Evolutionary conservation across 1,284 basidiomycete species (phyloP).

Genomic region (Sporisorium scitamineum): DNA sequence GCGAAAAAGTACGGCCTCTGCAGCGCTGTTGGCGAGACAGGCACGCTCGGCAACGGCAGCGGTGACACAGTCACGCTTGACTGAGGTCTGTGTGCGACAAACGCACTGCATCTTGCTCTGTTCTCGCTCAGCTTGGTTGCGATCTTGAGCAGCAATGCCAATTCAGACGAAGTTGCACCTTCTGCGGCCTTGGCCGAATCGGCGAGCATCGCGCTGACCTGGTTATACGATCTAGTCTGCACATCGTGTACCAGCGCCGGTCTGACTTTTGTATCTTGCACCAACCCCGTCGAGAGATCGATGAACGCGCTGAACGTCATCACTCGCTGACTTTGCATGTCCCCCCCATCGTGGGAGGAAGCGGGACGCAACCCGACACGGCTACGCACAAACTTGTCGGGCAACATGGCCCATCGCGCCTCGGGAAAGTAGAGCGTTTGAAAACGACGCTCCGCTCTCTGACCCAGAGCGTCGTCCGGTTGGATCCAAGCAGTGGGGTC

Average conservation of each 20-base stretch:
- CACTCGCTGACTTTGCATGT: constrained; percentile 71
- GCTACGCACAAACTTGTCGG: constrained; percentile 72
- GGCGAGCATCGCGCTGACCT: constrained; percentile 71
- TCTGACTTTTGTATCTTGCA: constrained; percentile 79
- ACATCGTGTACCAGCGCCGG: constrained; percentile 81
- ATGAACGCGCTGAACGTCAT: constrained; percentile 86
- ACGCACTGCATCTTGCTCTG: constrained; percentile 9
- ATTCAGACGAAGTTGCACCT: constrained; percentile 51
- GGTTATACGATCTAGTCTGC: constrained; percentile 77
- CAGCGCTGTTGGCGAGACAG: not conserved
- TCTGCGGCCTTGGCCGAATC: not conserved
- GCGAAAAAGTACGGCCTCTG: constrained; percentile 46
- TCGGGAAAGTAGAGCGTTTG: constrained; percentile 62
- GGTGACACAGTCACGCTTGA: constrained; percentile 24
- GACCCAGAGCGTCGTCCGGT: constrained; percentile 75
- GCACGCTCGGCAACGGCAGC: constrained; percentile 25
- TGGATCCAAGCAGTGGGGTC: constrained; percentile 88
- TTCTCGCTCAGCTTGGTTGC: constrained; percentile 62
- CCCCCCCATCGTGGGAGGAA: constrained; percentile 69
- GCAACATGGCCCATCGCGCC: constrained; percentile 70
- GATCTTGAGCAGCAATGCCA: constrained; percentile 70
- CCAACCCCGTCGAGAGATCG: constrained; percentile 74
- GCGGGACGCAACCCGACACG: constrained; percentile 39
- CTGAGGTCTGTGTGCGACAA: constrained; percentile 4
- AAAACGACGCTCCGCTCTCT: constrained; percentile 47